phyloP scores from a whole-genome alignment of 2,329 filamentous ascomycete genomes.

The Pseudogymnoascus sp. region DNA sequence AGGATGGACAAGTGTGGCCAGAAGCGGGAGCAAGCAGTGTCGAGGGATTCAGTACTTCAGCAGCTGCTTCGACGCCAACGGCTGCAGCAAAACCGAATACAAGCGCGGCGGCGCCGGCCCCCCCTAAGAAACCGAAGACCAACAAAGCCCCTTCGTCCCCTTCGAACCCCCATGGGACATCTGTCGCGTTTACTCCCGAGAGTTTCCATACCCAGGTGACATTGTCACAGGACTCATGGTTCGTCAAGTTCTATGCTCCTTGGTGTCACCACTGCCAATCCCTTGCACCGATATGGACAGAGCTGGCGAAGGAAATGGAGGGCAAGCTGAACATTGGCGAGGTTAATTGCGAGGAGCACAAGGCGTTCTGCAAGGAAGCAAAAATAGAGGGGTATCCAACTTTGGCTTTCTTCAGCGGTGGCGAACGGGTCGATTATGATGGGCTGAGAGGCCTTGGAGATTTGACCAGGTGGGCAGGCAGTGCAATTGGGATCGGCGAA shows the following conservation, averaged over 20 bases:
- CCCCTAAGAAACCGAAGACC: conserved; percentile 14
- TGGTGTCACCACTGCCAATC: conserved; percentile 97
- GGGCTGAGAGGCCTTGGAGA: conserved; percentile 89
- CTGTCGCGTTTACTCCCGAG: conserved; percentile 69
- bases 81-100: conserved; percentile 23
- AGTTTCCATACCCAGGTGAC: conserved; percentile 81
- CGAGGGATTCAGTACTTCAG: conserved; percentile 18
- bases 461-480: conserved; percentile 77
- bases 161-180: conserved; percentile 69
- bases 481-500: conserved; percentile 67
- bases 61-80: conserved; percentile 4
- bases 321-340: conserved; percentile 86
- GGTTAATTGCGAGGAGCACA: conserved; percentile 86
- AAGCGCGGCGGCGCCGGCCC: neutral
- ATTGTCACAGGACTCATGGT: conserved; percentile 85
- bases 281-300: conserved; percentile 81
- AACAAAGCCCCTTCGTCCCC: conserved; percentile 44
- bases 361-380: conserved; percentile 86
- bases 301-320: conserved; percentile 86
- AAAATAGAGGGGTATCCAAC: conserved; percentile 75
- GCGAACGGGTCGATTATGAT: conserved; percentile 86
- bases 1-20: conserved; percentile 49
- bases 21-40: conserved; percentile 52
- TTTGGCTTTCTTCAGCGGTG: conserved; percentile 84
- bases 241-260: conserved; percentile 96